These are phyloP conservation scores for Mortierella sp. DNA, from an alignment of 371 early-diverging fungal genomes.

Conservation along the genomic window DNA sequence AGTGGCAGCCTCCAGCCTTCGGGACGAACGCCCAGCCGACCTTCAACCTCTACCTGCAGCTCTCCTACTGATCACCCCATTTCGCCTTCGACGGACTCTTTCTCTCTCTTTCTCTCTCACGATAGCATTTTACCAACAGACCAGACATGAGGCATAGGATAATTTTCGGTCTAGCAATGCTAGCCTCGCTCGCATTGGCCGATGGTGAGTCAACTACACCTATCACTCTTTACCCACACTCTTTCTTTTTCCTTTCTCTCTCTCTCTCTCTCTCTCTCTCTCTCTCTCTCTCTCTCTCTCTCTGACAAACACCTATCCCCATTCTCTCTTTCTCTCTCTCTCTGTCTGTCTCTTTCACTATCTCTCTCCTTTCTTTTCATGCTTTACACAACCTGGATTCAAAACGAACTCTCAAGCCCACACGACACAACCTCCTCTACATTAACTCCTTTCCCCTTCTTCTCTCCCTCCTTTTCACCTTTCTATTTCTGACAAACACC, in stretches of 20 bases:
- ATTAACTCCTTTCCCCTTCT: background rate
- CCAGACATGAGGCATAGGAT: background rate
- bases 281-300: too few relatives aligned
- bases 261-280: too few relatives aligned
- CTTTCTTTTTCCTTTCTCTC: too few relatives aligned
- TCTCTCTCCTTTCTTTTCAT: too few relatives aligned
- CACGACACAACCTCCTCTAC: background rate
- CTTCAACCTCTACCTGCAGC: too few relatives aligned
- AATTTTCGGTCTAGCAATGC: background rate
- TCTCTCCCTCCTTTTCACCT: background rate
- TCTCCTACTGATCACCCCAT: background rate
- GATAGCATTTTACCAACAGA: background rate
- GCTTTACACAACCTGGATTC: background rate
- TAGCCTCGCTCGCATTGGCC: constrained; percentile 8
- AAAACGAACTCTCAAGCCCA: background rate
- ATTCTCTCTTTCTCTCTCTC: too few relatives aligned
- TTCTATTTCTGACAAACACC: background rate
- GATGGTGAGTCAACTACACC: constrained; percentile 7
- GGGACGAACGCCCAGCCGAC: too few relatives aligned
- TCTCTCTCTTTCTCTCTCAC: background rate
- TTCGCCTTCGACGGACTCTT: background rate
- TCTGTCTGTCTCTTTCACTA: too few relatives aligned
- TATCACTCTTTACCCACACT: background rate
- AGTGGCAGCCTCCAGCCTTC: too few relatives aligned
- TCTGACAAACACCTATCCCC: background rate